Evolutionary conservation across 2,329 filamentous ascomycete genomes (phyloP).

Genomic region (Albophoma yamanashiensis): DNA sequence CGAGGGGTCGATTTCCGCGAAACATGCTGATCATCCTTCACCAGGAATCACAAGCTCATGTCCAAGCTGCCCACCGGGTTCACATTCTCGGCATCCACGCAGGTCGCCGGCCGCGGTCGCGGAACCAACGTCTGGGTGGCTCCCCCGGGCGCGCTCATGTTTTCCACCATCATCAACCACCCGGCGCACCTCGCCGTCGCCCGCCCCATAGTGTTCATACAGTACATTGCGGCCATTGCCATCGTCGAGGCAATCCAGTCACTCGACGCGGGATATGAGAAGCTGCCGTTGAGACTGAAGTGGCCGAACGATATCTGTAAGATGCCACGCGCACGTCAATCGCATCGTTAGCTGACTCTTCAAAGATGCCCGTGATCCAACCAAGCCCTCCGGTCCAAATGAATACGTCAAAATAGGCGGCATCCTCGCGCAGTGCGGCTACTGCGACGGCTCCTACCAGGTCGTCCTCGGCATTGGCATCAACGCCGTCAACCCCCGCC

Average conservation of each 20-base stretch:
- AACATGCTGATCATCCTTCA: background rate
- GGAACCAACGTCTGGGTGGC: conserved; percentile 94
- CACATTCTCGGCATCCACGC: conserved; percentile 75
- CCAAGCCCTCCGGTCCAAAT: conserved; percentile 31
- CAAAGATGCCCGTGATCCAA: conserved; percentile 55
- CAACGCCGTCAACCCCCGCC: conserved; percentile 73
- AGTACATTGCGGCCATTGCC: conserved; percentile 85
- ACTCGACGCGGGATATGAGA: conserved; percentile 67
- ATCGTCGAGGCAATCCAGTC: conserved; percentile 72
- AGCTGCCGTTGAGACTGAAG: conserved; percentile 76
- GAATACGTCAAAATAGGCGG: conserved; percentile 84
- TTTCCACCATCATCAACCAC: conserved; percentile 82
- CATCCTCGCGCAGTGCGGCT: conserved; percentile 83
- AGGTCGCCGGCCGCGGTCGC: conserved; percentile 78
- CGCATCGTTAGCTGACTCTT: background rate
- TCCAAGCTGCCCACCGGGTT: conserved; percentile 74
- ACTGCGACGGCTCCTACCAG: conserved; percentile 66
- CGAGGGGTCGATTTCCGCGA: background rate
- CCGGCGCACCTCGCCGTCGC: conserved; percentile 57
- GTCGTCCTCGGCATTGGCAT: conserved; percentile 79
- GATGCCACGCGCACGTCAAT: background rate
- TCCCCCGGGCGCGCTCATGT: conserved; percentile 74
- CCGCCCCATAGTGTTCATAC: conserved; percentile 82
- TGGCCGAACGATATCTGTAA: conserved; percentile 95
- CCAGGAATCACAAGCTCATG: conserved; percentile 66